A percentile compares a stretch with the other conserved stretches of the same genome.
Evolutionary conservation across 2,329 filamentous ascomycete species (phyloP).

Genomic region (Emericellopsis atlantica): DNA sequence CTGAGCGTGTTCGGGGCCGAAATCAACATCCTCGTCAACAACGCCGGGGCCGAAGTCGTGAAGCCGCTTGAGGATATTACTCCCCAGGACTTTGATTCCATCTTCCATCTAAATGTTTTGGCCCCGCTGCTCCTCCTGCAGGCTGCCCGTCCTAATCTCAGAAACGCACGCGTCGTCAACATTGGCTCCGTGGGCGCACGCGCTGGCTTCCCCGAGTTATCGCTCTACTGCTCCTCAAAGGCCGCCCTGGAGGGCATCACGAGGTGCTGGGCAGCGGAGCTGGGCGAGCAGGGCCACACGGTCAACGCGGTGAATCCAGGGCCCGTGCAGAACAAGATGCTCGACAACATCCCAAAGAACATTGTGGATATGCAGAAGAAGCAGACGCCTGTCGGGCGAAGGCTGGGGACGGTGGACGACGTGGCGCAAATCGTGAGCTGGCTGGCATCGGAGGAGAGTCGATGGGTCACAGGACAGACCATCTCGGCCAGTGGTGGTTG

Average conservation of each 20-base stretch:
- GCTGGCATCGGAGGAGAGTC: slow-evolving; percentile 33
- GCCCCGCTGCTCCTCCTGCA: slow-evolving; percentile 40
- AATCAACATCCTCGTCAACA: slow-evolving; percentile 23
- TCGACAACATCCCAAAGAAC: slow-evolving; percentile 35
- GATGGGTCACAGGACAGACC: slow-evolving; percentile 40
- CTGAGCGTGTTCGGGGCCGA: slow-evolving; percentile 4
- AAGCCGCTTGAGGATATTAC: slow-evolving; percentile 26
- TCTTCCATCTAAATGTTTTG: slow-evolving; percentile 46
- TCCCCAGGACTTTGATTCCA: slow-evolving; percentile 32
- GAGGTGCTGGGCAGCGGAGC: slow-evolving; percentile 43
- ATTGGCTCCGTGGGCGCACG: slow-evolving; percentile 41
- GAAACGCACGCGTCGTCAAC: slow-evolving; percentile 39
- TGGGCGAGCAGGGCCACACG: slow-evolving; percentile 42
- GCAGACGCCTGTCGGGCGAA: slow-evolving; percentile 34
- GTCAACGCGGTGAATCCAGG: slow-evolving; percentile 50
- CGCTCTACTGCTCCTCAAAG: slow-evolving; percentile 43
- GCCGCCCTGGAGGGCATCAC: slow-evolving; percentile 49
- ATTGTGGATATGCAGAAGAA: slow-evolving; percentile 35
- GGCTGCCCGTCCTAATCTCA: slow-evolving; percentile 37
- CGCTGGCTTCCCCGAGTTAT: slow-evolving; percentile 25
- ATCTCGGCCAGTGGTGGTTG: slow-evolving; percentile 37
- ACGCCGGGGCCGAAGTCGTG: slow-evolving; percentile 22
- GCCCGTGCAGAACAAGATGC: slow-evolving; percentile 44
- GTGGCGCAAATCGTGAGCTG: slow-evolving; percentile 42
- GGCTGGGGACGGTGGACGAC: slow-evolving; percentile 38